Evolutionary conservation across 371 early-diverging fungal genomes (phyloP), one percentile per base, ranked within the genome.

Genomic region (Mucor piriformis): DNA sequence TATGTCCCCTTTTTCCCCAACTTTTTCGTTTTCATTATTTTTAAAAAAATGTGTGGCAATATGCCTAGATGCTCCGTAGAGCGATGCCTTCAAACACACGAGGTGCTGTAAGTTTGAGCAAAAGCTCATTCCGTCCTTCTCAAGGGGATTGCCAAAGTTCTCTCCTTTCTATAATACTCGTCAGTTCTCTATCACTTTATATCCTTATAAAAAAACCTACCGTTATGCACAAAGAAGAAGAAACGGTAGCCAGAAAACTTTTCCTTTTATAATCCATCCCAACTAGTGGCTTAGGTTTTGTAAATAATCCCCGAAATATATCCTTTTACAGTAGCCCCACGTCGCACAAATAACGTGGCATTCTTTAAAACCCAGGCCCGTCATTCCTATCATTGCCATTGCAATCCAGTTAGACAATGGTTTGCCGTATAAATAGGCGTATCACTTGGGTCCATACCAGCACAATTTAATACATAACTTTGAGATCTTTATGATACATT

Each of bases 131-230:
- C 77, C 77, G 77, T 76, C 77, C 77, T 76, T 76, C 71, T 76
- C 77, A 76, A 76, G 77, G 77, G 77, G 77, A 76, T 76, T 73
- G 77, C 77, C 77, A 76, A 76, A 76, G 73, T 66, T 76, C 77
- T 76, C 77, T 76, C 77, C 77, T 76, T 76, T 76, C 75, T 59
- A 35, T 48, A 5, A 25, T 16, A 24, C 13, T 47, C 15, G 25
- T 21, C 25, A 35, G 15, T 42, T 29, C 16, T 16, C 2, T 16
- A 8, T 21, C 6, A n/a, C 25, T 0, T 20, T 5, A 20, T n/a
- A 21, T 33, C 23, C 6, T 4, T 46, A 5, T 35, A n/a, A 25
- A 43, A 38, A 47, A 34, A 56, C 63, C 57, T 57, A 63, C 63
- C 66, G 66, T 66, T 66, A 61, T 56, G 66, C 61, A 66, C 66